Base-by-base conservation (phyloP, 2,329 filamentous ascomycete species). In the Didymella sp. region DNA sequence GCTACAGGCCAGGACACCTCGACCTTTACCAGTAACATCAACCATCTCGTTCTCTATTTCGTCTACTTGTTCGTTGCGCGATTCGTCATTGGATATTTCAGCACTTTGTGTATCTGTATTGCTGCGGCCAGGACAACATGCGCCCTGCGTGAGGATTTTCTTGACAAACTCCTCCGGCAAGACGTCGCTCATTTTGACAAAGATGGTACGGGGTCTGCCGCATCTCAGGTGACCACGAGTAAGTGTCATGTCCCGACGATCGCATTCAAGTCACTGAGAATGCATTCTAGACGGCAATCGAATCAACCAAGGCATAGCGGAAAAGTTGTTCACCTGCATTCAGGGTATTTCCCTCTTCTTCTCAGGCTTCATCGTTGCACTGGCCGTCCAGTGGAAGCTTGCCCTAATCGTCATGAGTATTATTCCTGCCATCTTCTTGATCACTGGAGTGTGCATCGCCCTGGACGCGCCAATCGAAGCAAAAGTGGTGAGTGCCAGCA, bases 281-380 rank as follows among this genome's bases (percentile, higher is more conserved):
- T n/a, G 15, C 1, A 11, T 0, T 9, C 17, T 24, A 52, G 57
- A 69, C 44, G 61, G 61, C 37, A 56, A 55, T 21, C 51, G 51
- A 2, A 60, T 66, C 45, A 49, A 64, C 24, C 43, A 67, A 54
- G 58, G 66, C 42, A 60, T 64, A 2, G 51, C 61, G 2, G 69
- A 72, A 48, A 73, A 72, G 57, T 68, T 79, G 7, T 75, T 75
- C 13, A 76, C 78, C 27, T 78, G 77, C 57, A 67, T 80, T 5
- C 78, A 80, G 55, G 67, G 66, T 11, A 24, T 68, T 3, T 68
- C 70, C 11, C 64, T 64, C 3, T 97, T 98, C 70, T 78, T 82
- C 50, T 88, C 92, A 0, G 93, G 92, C n/a, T 97, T 97, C 67
- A 80, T 97, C 56, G 95, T 98, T 64, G 92, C 90, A 3, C 96